Percentiles rank a stretch among this genome's conserved stretches.
These are phyloP conservation scores for Nicotiana sylvestris DNA, from an alignment of 257 asterid species.

Conservation along the genomic window DNA sequence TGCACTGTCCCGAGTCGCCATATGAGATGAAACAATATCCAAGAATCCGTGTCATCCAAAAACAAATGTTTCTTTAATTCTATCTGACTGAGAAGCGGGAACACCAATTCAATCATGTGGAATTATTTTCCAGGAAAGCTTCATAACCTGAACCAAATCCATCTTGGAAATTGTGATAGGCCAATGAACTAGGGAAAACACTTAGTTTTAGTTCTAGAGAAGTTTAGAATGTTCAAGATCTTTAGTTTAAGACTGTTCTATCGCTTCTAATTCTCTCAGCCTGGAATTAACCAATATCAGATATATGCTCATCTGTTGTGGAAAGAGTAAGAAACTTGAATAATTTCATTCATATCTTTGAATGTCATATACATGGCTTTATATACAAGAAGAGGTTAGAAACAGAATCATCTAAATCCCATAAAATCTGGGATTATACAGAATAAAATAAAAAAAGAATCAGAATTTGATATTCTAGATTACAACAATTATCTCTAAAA, in stretches of 20 bases:
- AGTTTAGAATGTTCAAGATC: neutral
- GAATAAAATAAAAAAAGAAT: too few relatives aligned
- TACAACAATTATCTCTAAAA: too few relatives aligned
- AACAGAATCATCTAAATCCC: too few relatives aligned
- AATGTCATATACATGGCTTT: too few relatives aligned
- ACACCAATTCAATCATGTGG: neutral
- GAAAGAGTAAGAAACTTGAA: too few relatives aligned
- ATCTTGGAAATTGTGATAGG: neutral
- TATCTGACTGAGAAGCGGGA: neutral
- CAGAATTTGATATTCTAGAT: too few relatives aligned
- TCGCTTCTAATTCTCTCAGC: constrained; percentile 3
- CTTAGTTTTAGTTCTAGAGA: neutral
- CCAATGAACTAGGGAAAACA: neutral
- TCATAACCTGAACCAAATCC: neutral
- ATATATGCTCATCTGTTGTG: neutral
- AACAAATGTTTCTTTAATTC: neutral
- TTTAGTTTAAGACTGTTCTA: neutral
- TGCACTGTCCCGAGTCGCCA: neutral
- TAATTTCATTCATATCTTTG: too few relatives aligned
- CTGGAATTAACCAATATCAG: neutral
- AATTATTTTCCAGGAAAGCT: neutral
- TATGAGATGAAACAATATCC: neutral
- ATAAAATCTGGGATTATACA: too few relatives aligned
- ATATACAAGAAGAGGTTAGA: too few relatives aligned
- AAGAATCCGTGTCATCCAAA: neutral